Conservation (phyloP, 768 basidiomycete species). For the Rickenella mellea region DNA sequence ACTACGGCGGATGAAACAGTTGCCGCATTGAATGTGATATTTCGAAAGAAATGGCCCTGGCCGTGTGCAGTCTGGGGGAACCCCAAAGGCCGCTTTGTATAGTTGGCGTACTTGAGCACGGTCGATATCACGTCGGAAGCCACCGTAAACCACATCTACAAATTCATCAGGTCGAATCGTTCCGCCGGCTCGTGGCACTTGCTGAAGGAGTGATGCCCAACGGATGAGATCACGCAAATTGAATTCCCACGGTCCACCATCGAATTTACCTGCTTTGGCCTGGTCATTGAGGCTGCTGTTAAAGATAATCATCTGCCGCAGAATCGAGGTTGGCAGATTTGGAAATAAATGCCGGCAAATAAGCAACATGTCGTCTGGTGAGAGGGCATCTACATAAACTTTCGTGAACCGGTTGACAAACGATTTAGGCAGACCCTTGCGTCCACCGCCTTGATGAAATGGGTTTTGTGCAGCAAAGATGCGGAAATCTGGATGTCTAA, state of each 20-base stretch:
- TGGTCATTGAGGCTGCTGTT: conserved; percentile 63
- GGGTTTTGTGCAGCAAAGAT: conserved; percentile 99
- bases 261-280: conserved; percentile 50
- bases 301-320: conserved; percentile 75
- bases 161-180: background rate
- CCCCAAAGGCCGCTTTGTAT: conserved; percentile 45
- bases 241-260: conserved; percentile 95
- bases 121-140: conserved; percentile 73
- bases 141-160: conserved; percentile 48
- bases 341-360: conserved; percentile 75
- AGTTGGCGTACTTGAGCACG: conserved; percentile 38
- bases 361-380: conserved; percentile 61
- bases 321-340: conserved; percentile 35
- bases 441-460: conserved; percentile 87
- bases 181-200: no score
- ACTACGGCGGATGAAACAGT: background rate
- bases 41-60: conserved; percentile 23
- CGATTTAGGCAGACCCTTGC: conserved; percentile 95
- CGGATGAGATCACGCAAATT: conserved; percentile 91
- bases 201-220: conserved; percentile 59
- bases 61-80: conserved; percentile 34
- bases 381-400: conserved; percentile 85
- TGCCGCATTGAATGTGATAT: conserved; percentile 1
- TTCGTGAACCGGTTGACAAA: conserved; percentile 99
- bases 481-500: conserved; percentile 85